phyloP scores from a whole-genome alignment of 1,284 basidiomycete genomes.

The Fomitiporia mediterranea region DNA sequence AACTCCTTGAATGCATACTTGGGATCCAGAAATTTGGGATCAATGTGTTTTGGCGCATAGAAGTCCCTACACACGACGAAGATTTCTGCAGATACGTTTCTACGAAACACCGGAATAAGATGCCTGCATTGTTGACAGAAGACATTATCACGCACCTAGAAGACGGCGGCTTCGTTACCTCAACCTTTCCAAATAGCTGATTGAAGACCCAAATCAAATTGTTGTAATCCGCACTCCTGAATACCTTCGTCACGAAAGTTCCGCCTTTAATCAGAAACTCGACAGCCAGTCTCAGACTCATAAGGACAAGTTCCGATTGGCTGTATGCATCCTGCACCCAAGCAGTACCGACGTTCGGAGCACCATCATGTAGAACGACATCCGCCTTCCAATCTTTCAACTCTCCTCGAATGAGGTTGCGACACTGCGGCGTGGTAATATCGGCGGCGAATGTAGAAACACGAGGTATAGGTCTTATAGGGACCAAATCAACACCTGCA shows the following conservation, averaged over 20 bases:
- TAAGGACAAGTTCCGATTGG: slow-evolving; percentile 95
- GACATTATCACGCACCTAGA: slow-evolving; percentile 61
- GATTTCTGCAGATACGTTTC: slow-evolving; percentile 99
- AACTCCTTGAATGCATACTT: slow-evolving; percentile 98
- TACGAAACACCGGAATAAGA: slow-evolving; percentile 30
- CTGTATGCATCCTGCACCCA: slow-evolving; percentile 99
- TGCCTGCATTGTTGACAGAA: slow-evolving; percentile 1
- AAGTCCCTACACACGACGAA: slow-evolving; percentile 98
- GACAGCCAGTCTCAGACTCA: slow-evolving; percentile 93
- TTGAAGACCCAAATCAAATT: slow-evolving; percentile 98
- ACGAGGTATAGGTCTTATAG: slow-evolving; percentile 94
- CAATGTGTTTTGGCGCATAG: slow-evolving; percentile 92
- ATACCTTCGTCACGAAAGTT: slow-evolving; percentile 98
- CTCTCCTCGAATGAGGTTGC: slow-evolving; percentile 82
- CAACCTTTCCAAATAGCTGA: slow-evolving; percentile 94
- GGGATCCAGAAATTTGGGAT: slow-evolving; percentile 97
- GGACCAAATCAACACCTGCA: slow-evolving; percentile 87
- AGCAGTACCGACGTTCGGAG: slow-evolving; percentile 98
- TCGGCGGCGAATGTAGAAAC: slow-evolving; percentile 93
- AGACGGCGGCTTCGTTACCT: slow-evolving; percentile 98
- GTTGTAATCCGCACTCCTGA: slow-evolving; percentile 98
- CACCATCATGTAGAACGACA: slow-evolving; percentile 98
- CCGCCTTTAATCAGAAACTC: slow-evolving; percentile 95
- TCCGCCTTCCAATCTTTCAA: slow-evolving; percentile 99
- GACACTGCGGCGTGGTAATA: slow-evolving; percentile 91